Percentiles rank a stretch among this genome's conserved stretches.
Conservation (phyloP, 106 monocot species). For the Alisma plantagoaquatica region DNA sequence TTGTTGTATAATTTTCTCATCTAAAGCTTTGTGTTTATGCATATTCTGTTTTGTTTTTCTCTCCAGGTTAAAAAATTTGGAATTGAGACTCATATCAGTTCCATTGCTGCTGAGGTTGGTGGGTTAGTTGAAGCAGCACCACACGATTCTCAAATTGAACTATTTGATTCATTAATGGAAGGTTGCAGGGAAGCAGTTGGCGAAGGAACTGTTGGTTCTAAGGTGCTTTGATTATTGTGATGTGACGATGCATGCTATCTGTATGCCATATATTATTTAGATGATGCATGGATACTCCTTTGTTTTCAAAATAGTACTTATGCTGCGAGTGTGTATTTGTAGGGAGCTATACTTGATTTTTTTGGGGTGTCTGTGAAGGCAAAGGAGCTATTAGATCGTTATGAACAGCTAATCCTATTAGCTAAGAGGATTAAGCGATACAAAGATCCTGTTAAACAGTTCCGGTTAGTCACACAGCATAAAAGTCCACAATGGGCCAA, state of each 20-base stretch:
- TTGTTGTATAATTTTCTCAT: too few relatives aligned
- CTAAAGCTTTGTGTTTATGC: too few relatives aligned
- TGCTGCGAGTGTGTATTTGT: too few relatives aligned
- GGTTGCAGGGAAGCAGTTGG: conserved; percentile 81
- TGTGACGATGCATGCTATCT: neutral
- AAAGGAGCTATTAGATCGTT: conserved; percentile 69
- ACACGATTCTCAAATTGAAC: conserved; percentile 56
- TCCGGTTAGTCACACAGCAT: conserved; percentile 65
- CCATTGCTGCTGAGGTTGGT: conserved; percentile 83
- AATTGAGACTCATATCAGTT: conserved; percentile 50
- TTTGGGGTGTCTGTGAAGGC: conserved; percentile 97
- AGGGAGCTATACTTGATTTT: conserved; percentile 92
- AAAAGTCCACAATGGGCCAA: conserved; percentile 99
- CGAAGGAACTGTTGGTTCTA: conserved; percentile 58
- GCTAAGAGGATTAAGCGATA: conserved; percentile 85
- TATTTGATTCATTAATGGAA: conserved; percentile 71
- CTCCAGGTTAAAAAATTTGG: conserved; percentile 92
- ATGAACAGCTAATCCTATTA: conserved; percentile 80
- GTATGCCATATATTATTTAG: too few relatives aligned
- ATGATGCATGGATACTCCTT: too few relatives aligned
- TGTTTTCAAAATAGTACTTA: too few relatives aligned
- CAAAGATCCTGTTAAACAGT: conserved; percentile 81
- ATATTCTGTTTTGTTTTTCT: too few relatives aligned
- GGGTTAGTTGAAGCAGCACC: conserved; percentile 61
- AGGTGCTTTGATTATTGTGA: conserved; percentile 30